Percentiles rank a stretch among this genome's conserved stretches.
These are phyloP conservation scores for Fraxinus cuspidata DNA, from an alignment of 257 asterid genomes.

Conservation along the genomic window DNA sequence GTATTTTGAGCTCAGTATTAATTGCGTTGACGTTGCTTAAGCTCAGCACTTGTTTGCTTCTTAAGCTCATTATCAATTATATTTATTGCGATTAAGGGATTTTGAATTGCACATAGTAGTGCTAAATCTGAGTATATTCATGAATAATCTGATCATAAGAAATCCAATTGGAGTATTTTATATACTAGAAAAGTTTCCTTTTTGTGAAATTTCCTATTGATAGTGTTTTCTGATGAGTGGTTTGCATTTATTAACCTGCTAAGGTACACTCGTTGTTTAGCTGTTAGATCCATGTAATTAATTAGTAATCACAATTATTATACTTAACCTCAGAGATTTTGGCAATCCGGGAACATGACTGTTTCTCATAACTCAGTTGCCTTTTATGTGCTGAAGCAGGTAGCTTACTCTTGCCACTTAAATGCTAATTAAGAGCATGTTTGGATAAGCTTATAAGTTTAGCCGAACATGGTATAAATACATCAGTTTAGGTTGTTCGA, in stretches of 20 bases:
- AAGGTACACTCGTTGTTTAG: not conserved
- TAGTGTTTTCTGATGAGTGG: not conserved
- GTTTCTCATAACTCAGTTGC: not conserved
- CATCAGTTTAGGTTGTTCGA: not conserved
- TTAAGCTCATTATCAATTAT: not conserved
- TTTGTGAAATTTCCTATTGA: not conserved
- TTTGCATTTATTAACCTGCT: conserved; percentile 10
- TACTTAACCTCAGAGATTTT: not conserved
- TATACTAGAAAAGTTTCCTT: not conserved
- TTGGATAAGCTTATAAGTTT: not conserved
- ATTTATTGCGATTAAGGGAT: not conserved
- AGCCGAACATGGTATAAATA: not conserved
- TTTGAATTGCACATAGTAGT: not conserved
- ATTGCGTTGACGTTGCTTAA: not conserved
- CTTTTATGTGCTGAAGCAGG: not conserved
- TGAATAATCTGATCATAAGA: not conserved
- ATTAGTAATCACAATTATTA: not conserved
- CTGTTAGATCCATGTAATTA: conserved; percentile 12
- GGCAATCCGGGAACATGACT: not conserved
- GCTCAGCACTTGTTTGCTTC: not conserved
- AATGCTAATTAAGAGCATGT: not conserved
- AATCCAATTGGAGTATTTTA: not conserved
- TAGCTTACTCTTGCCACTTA: not conserved
- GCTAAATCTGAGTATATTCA: not conserved
- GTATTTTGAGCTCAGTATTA: not conserved